Conservation (phyloP, 1,284 basidiomycete species). For the Irpex rosettiformis region DNA sequence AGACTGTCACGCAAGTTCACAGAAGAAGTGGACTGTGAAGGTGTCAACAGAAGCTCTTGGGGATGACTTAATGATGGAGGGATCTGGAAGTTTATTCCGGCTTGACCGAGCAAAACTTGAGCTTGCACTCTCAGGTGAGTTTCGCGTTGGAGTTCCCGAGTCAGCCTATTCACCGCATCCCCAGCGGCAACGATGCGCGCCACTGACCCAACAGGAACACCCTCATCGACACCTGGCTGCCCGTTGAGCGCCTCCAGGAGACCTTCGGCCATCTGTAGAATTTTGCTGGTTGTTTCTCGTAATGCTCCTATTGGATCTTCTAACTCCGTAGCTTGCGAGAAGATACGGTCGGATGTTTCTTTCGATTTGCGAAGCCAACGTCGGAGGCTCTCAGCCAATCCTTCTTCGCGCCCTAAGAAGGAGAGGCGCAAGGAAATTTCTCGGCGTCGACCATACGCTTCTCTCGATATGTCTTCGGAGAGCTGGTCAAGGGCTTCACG, state of each 20-base stretch:
- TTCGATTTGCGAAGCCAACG: conserved; percentile 51
- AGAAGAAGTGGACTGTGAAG: not conserved
- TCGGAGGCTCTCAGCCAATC: conserved; percentile 49
- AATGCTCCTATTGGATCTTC: conserved; percentile 18
- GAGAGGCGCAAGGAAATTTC: conserved; percentile 71
- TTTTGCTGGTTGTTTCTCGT: conserved; percentile 32
- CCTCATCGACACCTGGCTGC: conserved; percentile 22
- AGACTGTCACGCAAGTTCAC: not conserved
- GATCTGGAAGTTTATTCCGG: conserved; percentile 15
- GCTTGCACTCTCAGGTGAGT: conserved; percentile 53
- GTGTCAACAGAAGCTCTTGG: not conserved
- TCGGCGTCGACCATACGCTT: conserved; percentile 70
- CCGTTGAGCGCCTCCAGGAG: conserved; percentile 46
- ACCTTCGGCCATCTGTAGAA: conserved; percentile 46
- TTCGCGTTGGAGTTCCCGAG: conserved; percentile 65
- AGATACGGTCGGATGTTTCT: conserved; percentile 35
- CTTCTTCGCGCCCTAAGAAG: conserved; percentile 68
- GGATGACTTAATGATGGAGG: not conserved
- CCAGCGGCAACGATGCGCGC: conserved; percentile 61
- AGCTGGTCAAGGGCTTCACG: conserved; percentile 69
- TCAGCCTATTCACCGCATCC: conserved; percentile 55
- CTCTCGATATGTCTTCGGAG: conserved; percentile 68
- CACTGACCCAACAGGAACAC: conserved; percentile 25
- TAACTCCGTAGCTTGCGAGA: conserved; percentile 9
- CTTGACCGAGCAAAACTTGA: conserved; percentile 34